These are phyloP conservation scores for Aureobasidium lini DNA, from an alignment of 2,329 filamentous ascomycete species.

Conservation along the genomic window DNA sequence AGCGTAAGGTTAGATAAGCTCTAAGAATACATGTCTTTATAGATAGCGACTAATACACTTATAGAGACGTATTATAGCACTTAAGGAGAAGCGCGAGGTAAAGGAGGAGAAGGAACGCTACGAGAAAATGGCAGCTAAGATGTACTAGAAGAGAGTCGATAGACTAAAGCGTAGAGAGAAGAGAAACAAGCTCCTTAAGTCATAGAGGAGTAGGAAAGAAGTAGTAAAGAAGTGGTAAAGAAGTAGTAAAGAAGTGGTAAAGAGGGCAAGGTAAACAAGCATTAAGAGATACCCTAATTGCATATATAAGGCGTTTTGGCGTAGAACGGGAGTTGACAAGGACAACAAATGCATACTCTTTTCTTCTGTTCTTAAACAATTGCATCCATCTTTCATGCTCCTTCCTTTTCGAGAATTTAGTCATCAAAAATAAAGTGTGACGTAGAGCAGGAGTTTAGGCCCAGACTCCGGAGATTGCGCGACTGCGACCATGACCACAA, in stretches of 20 bases:
- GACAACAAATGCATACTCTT: not conserved
- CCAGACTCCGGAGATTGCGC: constrained; percentile 5
- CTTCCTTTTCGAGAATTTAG: not conserved
- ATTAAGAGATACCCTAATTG: constrained; percentile 8
- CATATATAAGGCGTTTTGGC: constrained; percentile 11
- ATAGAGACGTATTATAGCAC: constrained; percentile 66
- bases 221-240: not conserved
- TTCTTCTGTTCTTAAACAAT: not conserved
- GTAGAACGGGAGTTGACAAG: not conserved
- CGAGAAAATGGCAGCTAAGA: constrained; percentile 91
- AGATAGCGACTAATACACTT: constrained; percentile 16
- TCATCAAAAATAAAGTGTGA: no score
- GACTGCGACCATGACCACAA: not conserved
- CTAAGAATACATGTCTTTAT: not conserved
- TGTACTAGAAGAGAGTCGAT: constrained; percentile 94
- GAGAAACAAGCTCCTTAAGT: constrained; percentile 70
- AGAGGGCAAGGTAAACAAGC: not conserved
- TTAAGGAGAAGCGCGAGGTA: constrained; percentile 76
- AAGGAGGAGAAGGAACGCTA: constrained; percentile 93
- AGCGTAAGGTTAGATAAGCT: constrained; percentile 58
- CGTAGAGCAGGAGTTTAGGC: constrained; percentile 8
- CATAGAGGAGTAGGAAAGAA: constrained; percentile 22
- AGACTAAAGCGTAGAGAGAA: constrained; percentile 92
- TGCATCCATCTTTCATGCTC: not conserved
- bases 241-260: constrained; percentile 15